Evolutionary conservation across 2,329 filamentous ascomycete genomes (phyloP).

Genomic region (Cadophora gregata): DNA sequence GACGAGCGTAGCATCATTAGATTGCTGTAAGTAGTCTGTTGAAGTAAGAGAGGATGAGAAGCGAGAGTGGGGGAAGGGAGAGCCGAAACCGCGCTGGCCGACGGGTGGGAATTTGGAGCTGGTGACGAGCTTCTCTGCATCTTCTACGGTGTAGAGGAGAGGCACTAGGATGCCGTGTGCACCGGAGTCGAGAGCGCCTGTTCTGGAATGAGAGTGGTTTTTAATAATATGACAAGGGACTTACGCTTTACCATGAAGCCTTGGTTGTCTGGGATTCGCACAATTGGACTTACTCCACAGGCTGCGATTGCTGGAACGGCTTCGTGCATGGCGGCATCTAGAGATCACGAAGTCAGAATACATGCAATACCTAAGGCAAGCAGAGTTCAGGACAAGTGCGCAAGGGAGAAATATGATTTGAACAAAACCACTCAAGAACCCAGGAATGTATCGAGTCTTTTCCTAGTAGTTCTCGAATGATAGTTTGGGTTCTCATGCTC

Average conservation of each 20-base stretch:
- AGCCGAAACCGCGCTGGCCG: constrained; percentile 61
- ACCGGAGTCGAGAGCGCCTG: constrained; percentile 62
- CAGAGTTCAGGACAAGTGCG: background rate
- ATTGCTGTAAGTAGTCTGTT: constrained; percentile 61
- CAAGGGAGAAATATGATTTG: background rate
- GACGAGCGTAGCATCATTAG: constrained; percentile 62
- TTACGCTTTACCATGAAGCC: constrained; percentile 62
- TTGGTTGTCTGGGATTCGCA: constrained; percentile 63
- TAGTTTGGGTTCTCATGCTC: no score
- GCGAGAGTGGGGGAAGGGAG: constrained; percentile 58
- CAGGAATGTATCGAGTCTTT: no score
- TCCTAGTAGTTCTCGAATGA: no score
- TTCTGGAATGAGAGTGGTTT: constrained; percentile 27
- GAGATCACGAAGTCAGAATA: background rate
- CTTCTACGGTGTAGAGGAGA: constrained; percentile 59
- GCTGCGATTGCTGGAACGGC: constrained; percentile 62
- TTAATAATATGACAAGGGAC: constrained; percentile 36
- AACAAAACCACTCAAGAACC: background rate
- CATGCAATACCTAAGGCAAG: background rate
- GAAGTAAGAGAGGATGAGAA: constrained; percentile 55
- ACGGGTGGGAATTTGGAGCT: constrained; percentile 62
- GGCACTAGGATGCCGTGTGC: constrained; percentile 64
- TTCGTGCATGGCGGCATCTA: constrained; percentile 63
- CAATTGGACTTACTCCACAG: constrained; percentile 59
- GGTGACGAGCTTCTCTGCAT: constrained; percentile 55